Evolutionary conservation across 768 basidiomycete genomes (phyloP).

Genomic region (Leccinum pellstonianum): DNA sequence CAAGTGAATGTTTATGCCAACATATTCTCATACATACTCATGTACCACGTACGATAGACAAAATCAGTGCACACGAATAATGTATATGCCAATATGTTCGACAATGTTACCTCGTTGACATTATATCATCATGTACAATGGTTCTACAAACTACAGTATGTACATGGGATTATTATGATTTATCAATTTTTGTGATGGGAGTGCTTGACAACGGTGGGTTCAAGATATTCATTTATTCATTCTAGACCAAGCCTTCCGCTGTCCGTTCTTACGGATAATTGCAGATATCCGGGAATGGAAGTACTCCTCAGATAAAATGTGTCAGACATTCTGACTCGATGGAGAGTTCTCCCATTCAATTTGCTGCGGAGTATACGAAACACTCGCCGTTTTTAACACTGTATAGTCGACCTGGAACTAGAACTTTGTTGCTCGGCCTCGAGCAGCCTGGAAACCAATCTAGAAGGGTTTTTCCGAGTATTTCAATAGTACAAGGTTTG

Average conservation of each 20-base stretch:
- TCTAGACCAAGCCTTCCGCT: not conserved
- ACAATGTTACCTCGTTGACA: no score
- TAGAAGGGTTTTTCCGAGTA: not conserved
- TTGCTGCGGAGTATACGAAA: not conserved
- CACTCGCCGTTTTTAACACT: not conserved
- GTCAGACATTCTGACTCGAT: not conserved
- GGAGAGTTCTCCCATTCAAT: not conserved
- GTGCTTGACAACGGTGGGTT: not conserved
- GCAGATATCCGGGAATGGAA: not conserved
- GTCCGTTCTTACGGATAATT: not conserved
- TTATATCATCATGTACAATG: no score
- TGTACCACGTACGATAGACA: no score
- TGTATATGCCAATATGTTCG: no score
- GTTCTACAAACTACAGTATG: no score
- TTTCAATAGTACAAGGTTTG: not conserved
- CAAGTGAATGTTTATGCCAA: no score
- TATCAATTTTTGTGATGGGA: no score
- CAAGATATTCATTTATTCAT: not conserved
- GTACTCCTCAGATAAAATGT: not conserved
- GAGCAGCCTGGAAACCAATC: not conserved
- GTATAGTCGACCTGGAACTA: not conserved
- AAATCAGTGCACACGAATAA: no score
- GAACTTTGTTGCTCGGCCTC: not conserved
- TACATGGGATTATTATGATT: no score
- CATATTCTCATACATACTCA: no score